Base-by-base conservation (phyloP, 768 basidiomycete genomes). In the Amanita exitialis region DNA sequence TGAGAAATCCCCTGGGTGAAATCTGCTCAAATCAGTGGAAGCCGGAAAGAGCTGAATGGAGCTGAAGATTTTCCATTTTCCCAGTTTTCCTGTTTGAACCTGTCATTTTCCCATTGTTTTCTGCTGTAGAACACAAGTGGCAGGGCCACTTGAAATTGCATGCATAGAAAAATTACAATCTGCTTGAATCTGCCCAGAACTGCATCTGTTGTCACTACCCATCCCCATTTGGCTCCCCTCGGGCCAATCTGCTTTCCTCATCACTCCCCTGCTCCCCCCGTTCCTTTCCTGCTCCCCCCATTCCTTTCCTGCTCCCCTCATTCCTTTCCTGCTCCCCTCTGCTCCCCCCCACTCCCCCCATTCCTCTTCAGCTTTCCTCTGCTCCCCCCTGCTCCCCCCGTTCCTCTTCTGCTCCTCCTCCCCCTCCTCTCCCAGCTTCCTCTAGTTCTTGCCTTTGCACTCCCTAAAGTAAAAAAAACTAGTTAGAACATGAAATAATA, bases 61-160 rank as follows among this genome's bases (percentile, higher is more conserved):
- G 39, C 4, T 6, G 39, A 41, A 41, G 39, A 41, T 41, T 41
- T 41, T 41, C 39, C 6, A 16, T 41, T 41, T 6, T 41, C 1
- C 39, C 0, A 16, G n/a, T 20, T 20, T 4, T 20, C 3, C 39
- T 20, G 39, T 38, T 41, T 41, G 6, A 41, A 41, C 18, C 44
- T 32, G 44, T 46, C 27, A 18, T 44, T 44, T 30, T 44, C 43
- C 43, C 12, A 23, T 44, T 46, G 13, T 34, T 46, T 34, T 46
- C 44, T 34, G 44, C 32, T 46, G 27, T 30, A 46, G 44, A 46
- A 46, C 44, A 46, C 44, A 46, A 34, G 44, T 46, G 44, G 28
- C 44, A 30, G 18, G 27, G 44, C 28, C 32, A 21, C 44, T n/a
- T 46, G 6, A 32, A 46, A 46, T 46, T 44, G 42, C 42, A 25